Conservation (phyloP, 2,329 filamentous ascomycete species). For the Ambrosiella beaveri region DNA sequence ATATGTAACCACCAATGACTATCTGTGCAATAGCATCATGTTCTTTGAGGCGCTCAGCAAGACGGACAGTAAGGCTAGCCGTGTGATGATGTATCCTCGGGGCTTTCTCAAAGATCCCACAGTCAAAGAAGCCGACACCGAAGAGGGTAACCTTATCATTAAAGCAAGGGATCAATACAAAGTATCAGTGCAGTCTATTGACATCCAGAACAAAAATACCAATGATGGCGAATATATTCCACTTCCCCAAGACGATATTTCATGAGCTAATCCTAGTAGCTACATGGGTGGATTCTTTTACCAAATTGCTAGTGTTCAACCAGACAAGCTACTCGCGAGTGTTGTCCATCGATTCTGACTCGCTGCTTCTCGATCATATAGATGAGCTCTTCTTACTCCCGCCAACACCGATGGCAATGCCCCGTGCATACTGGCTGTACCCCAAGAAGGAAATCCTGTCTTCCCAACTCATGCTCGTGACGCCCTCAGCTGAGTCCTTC, state of each 20-base stretch:
- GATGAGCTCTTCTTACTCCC: constrained; percentile 55
- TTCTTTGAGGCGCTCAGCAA: constrained; percentile 26
- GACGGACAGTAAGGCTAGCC: constrained; percentile 23
- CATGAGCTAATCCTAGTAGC: constrained; percentile 15
- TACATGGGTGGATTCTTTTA: constrained; percentile 48
- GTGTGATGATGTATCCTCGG: constrained; percentile 27
- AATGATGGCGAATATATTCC: constrained; percentile 19
- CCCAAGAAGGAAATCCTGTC: constrained; percentile 36
- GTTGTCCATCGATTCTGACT: constrained; percentile 39
- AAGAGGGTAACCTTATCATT: constrained; percentile 18
- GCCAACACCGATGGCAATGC: constrained; percentile 41
- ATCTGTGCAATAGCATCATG: constrained; percentile 31
- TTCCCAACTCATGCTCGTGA: constrained; percentile 43
- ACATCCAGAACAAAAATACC: constrained; percentile 20
- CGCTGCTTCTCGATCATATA: constrained; percentile 40
- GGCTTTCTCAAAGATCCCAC: constrained; percentile 18
- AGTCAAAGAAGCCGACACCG: constrained; percentile 16
- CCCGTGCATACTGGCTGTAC: constrained; percentile 52
- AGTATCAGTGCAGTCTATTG: constrained; percentile 24
- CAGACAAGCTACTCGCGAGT: constrained; percentile 39
- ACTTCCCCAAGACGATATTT: background rate
- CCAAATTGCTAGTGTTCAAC: constrained; percentile 51
- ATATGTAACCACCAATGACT: constrained; percentile 27
- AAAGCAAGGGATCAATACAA: constrained; percentile 25
- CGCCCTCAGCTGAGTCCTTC: constrained; percentile 38